phyloP scores from a whole-genome alignment of 345 rosid species.

The Aethionema arabicum region DNA sequence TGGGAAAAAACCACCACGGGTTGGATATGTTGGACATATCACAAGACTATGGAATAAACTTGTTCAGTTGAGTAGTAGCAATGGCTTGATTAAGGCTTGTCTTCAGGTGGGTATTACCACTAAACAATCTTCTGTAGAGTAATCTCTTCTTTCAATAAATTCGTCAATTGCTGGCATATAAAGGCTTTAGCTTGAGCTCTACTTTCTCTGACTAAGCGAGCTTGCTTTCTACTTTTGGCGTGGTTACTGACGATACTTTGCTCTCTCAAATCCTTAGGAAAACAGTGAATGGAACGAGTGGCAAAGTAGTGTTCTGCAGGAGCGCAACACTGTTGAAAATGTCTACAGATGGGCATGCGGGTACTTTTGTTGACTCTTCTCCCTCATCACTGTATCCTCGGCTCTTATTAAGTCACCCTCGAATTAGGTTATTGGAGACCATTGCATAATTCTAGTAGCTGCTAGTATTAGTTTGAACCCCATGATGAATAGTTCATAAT shows the following conservation, averaged over 20 bases:
- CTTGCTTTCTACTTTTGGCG: not conserved
- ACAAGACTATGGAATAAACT: constrained; percentile 84
- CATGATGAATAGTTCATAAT: constrained; percentile 9
- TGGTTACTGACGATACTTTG: constrained; percentile 19
- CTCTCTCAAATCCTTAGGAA: constrained; percentile 50
- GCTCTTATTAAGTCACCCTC: constrained; percentile 3
- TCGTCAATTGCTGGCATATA: constrained; percentile 6
- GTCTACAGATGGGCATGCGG: constrained; percentile 96
- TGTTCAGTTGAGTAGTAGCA: constrained; percentile 67
- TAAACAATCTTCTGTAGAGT: constrained; percentile 13
- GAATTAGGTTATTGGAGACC: not conserved
- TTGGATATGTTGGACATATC: constrained; percentile 87
- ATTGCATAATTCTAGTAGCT: not conserved
- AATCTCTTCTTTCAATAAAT: not conserved
- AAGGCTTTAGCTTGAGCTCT: not conserved
- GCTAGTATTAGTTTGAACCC: constrained; percentile 11
- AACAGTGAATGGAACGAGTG: constrained; percentile 82
- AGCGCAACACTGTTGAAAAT: constrained; percentile 87
- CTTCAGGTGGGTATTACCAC: constrained; percentile 62
- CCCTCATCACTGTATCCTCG: constrained; percentile 17
- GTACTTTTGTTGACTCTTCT: constrained; percentile 40
- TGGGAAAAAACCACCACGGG: constrained; percentile 75
- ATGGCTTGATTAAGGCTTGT: constrained; percentile 49
- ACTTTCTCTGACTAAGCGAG: not conserved
- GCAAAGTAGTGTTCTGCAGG: constrained; percentile 72